These are phyloP conservation scores for Bonia amplexicaulis DNA, from an alignment of 176 grass and related monocot species.

Conservation along the genomic window DNA sequence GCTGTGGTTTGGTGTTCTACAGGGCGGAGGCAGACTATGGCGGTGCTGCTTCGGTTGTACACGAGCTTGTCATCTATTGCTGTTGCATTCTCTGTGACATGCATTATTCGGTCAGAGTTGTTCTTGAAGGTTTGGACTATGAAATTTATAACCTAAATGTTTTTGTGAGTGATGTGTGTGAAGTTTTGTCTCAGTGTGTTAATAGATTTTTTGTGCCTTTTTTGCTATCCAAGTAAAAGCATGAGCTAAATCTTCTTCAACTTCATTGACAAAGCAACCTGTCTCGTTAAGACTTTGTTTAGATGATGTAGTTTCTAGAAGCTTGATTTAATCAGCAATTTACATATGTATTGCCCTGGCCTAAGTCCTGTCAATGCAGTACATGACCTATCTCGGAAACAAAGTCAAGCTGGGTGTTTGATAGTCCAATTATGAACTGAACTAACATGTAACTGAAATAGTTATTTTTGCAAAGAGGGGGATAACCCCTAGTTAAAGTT, in stretches of 20 bases:
- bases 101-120: conserved; percentile 60
- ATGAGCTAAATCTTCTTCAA: not conserved
- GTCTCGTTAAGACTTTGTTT: not conserved
- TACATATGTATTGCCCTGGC: not conserved
- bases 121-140: conserved; percentile 55
- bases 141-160: not conserved
- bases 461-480: not conserved
- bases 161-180: not conserved
- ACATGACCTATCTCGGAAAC: not conserved
- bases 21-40: conserved; percentile 60
- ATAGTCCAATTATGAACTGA: not conserved
- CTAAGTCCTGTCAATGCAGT: not conserved
- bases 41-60: conserved; percentile 56
- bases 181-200: not conserved
- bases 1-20: conserved; percentile 24
- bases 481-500: not conserved
- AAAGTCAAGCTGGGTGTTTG: not conserved
- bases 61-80: conserved; percentile 74
- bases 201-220: not conserved
- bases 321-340: not conserved
- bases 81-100: conserved; percentile 49
- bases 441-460: not conserved
- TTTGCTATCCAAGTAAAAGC: conserved; percentile 14
- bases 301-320: not conserved
- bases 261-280: not conserved